Evolutionary conservation across 73 alveolate species (phyloP).

Genomic region (Paramecium tetraurelia): DNA sequence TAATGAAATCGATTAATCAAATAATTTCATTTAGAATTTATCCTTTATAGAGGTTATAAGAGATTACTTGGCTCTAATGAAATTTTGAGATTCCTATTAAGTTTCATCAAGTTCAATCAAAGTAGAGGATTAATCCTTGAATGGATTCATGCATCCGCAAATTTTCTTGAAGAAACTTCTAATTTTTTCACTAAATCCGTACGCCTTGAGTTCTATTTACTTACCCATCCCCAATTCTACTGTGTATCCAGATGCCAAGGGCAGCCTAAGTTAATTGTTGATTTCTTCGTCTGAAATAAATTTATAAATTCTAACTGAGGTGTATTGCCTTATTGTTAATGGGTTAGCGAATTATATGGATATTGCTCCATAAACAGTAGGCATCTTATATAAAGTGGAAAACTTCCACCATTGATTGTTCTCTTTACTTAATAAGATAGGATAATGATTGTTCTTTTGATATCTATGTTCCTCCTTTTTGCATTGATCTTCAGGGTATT

Average conservation of each 20-base stretch:
- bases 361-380: conserved; percentile 23
- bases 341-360: not conserved
- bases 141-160: conserved; percentile 20
- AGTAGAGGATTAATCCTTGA: not conserved
- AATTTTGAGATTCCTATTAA: not conserved
- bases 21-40: not conserved
- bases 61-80: not conserved
- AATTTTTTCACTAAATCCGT: conserved; percentile 47
- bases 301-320: not conserved
- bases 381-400: not conserved
- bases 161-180: not conserved
- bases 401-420: conserved; percentile 27
- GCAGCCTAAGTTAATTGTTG: not conserved
- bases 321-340: not conserved
- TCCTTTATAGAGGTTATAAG: not conserved
- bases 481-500: not conserved
- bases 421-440: not conserved
- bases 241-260: not conserved
- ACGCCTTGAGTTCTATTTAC: not conserved
- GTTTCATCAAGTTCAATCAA: not conserved
- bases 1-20: not conserved
- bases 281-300: not conserved
- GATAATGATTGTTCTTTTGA: conserved; percentile 7
- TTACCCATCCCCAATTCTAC: not conserved
- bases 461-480: not conserved